A percentile compares a stretch with the other conserved stretches of the same genome.
Evolutionary conservation across 208 protist genomes (phyloP).

Genomic region (Trypanosoma caninum): DNA sequence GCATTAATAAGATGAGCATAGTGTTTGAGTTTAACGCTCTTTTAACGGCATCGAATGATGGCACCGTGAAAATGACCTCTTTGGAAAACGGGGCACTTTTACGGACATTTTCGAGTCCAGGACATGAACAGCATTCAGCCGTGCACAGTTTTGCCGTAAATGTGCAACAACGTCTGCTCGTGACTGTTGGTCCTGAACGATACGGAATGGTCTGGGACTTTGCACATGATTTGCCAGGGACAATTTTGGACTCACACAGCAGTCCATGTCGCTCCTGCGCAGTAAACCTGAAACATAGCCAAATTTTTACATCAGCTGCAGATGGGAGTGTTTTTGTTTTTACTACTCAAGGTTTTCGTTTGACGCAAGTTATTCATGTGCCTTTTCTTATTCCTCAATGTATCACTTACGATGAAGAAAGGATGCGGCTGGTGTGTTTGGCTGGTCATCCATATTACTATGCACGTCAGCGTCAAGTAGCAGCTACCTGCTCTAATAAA

Average conservation of each 20-base stretch:
- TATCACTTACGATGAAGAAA: slow-evolving; percentile 32
- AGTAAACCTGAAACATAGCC: slow-evolving; percentile 32
- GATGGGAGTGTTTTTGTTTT: slow-evolving; percentile 72
- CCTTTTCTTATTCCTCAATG: slow-evolving; percentile 25
- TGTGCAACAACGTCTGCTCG: slow-evolving; percentile 53
- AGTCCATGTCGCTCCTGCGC: slow-evolving; percentile 59
- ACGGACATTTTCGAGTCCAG: slow-evolving; percentile 34
- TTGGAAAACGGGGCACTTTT: slow-evolving; percentile 48
- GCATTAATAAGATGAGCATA: slow-evolving; percentile 74
- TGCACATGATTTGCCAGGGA: slow-evolving; percentile 47
- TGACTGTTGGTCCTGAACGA: slow-evolving; percentile 75
- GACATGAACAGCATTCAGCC: slow-evolving; percentile 39
- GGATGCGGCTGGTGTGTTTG: slow-evolving; percentile 45
- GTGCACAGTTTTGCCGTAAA: slow-evolving; percentile 66
- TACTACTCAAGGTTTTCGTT: slow-evolving; percentile 54
- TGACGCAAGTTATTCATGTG: slow-evolving; percentile 52
- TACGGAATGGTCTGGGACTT: slow-evolving; percentile 81
- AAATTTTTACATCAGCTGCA: slow-evolving; percentile 55
- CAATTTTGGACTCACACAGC: slow-evolving; percentile 61
- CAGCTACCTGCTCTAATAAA: slow-evolving; percentile 39
- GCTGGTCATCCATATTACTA: slow-evolving; percentile 49
- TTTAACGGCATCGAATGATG: slow-evolving; percentile 64
- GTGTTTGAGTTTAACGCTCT: slow-evolving; percentile 52
- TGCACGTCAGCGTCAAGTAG: slow-evolving; percentile 50
- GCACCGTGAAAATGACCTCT: slow-evolving; percentile 61